Evolutionary conservation across 495 filamentous ascomycete species (phyloP), one percentile per base, ranked within the genome.

Genomic region (Penicillium pulvis): DNA sequence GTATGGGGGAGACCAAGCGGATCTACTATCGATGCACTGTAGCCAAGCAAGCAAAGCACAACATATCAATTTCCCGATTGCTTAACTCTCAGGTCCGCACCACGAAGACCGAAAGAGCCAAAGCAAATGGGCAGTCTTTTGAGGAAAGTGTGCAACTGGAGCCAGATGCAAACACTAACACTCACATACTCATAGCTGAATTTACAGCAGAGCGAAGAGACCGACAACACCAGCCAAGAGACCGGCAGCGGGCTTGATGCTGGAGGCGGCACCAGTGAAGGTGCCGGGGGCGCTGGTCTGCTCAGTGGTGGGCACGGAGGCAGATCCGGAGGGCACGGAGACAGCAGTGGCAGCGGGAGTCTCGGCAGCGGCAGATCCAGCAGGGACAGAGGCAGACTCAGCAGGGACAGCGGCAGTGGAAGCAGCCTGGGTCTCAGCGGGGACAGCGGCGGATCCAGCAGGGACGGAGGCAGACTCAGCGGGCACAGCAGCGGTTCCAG

Each of bases 201-300:
- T 70, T 70, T 75, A 78, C 57, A 78, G 68, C 47, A 78, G 57
- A 60, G 68, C 71, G 72, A 78, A 75, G 58, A 74, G 24, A 26
- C 65, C 73, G 65, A 76, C 69, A 45, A 78, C 52, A 61, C 67
- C 75, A 58, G 70, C 69, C 53, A 77, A 65, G 57, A 78, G 51
- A 45, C 75, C 72, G 53, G 55, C 70, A 41, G 69, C 62, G 53
- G 75, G 75, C 69, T 73, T 65, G 58, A 70, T 56, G 60, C 24
- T 69, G 55, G 66, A 64, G 44, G 70, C 75, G 61, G 70, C 73
- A 55, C 73, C 75, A 31, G 59, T 65, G 69, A 75, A 73, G 60
- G 57, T 49, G 35, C 54, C 51, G 49, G 58, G 46, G 48, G 61
- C 35, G 42, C 51, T 45, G 55, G 53, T 43, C 33, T 33, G 35